Evolutionary conservation across 768 basidiomycete genomes (phyloP).

Genomic region (Mycena capillaripes): DNA sequence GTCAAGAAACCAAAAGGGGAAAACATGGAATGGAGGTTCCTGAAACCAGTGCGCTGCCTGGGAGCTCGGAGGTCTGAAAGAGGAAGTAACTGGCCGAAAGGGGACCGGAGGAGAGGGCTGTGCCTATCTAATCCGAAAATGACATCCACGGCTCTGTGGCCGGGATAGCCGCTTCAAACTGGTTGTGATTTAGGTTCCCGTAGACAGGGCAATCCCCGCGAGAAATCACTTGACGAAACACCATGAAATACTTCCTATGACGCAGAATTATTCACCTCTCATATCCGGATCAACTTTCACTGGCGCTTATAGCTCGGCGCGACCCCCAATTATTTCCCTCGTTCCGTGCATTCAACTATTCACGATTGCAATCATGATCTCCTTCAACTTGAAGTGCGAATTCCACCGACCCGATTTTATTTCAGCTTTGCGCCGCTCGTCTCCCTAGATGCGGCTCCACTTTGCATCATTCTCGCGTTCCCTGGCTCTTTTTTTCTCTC

Average conservation of each 20-base stretch:
- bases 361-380: not conserved
- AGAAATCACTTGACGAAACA: constrained; percentile 5
- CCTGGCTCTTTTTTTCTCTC: not conserved
- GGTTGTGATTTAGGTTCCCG: constrained; percentile 5
- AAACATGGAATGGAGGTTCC: too few relatives aligned
- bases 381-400: constrained; percentile 4
- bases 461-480: not conserved
- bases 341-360: constrained; percentile 6
- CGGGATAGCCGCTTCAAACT: constrained; percentile 7
- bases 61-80: too few relatives aligned
- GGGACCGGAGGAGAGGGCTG: too few relatives aligned
- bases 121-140: constrained; percentile 2
- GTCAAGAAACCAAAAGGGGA: too few relatives aligned
- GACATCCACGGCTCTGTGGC: constrained; percentile 1
- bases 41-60: too few relatives aligned
- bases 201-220: not conserved
- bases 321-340: constrained; percentile 6
- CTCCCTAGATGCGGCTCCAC: constrained; percentile 7
- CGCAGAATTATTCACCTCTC: constrained; percentile 11
- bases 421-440: constrained; percentile 6
- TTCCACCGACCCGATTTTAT: not conserved
- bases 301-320: not conserved
- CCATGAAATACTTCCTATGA: constrained; percentile 3
- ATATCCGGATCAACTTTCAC: not conserved
- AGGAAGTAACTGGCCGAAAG: too few relatives aligned